Evolutionary conservation across 2,329 filamentous ascomycete genomes (phyloP), one percentile per base, ranked within the genome.

Genomic region (Fusarium sororula): DNA sequence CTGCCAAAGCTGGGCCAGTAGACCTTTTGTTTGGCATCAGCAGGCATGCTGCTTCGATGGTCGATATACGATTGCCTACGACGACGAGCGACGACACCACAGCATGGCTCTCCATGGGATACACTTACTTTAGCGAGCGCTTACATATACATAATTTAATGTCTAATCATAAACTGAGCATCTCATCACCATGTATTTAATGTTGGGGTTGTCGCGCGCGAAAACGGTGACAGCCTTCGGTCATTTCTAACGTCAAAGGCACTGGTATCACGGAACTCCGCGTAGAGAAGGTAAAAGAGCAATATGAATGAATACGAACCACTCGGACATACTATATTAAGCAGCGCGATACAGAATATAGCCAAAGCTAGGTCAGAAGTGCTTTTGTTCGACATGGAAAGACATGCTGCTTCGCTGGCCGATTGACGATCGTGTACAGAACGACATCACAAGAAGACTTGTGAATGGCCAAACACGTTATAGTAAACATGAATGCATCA

Each of bases 401-500:
- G 48, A 22, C 12, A 22, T 28, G 50, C n/a, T 13, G 32, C 13
- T 7, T 54, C 14, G 14, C 22, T 17, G 18, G 14, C 12, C 1
- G 35, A 28, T 28, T 38, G 32, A 17, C 13, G 18, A 54, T 28
- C 4, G 13, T 24, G 48, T 37, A 6, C 17, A 54, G 7, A 39
- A 28, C 35, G 4, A 9, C 35, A 7, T 18, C 20, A n/a, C 8
- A 7, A n/a, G n/a, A 58, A 28, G 18, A 22, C 4, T 6, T n/a
- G 12, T 4, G 6, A n/a, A 15, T 18, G 18, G 14, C 5, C 10
- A 30, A 37, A 24, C 17, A 28, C 20, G 6, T 4, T 1, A 6
- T 8, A 39, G 3, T n/a, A 17, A 13, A 3, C 4, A 17, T 4
- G 5, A 10, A 17, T 9, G 1, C 11, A 28, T 26, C 6, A 0